Evolutionary conservation across 805 yeast genomes (phyloP).

Genomic region (Saccharomycopsis vini): DNA sequence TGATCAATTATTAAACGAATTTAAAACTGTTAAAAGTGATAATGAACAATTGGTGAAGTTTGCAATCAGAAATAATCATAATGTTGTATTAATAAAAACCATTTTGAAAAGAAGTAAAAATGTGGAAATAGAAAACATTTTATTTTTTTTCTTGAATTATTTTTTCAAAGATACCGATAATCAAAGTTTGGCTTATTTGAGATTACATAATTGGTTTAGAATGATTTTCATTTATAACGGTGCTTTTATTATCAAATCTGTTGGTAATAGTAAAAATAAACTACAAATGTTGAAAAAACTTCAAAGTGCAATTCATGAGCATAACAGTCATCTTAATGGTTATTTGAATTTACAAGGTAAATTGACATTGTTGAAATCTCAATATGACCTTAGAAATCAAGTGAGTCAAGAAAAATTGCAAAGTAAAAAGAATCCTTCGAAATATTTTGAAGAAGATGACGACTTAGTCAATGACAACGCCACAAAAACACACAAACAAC

Average conservation of each 20-base stretch:
- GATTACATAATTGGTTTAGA: slow-evolving; percentile 16
- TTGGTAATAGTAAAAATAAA: slow-evolving; percentile 2
- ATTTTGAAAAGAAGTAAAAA: slow-evolving; percentile 11
- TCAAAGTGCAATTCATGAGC: slow-evolving; percentile 4
- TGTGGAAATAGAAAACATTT: slow-evolving; percentile 14
- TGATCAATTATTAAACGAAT: slow-evolving; percentile 8
- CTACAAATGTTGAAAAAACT: slow-evolving; percentile 9
- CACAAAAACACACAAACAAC: slow-evolving; percentile 7
- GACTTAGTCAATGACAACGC: background rate
- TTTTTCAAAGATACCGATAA: slow-evolving; percentile 5
- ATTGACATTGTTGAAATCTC: slow-evolving; percentile 14
- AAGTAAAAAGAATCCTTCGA: too few relatives aligned
- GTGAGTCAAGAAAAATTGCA: background rate
- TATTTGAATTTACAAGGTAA: slow-evolving; percentile 18
- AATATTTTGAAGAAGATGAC: slow-evolving; percentile 1
- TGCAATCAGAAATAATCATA: slow-evolving; percentile 7
- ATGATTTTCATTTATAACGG: slow-evolving; percentile 14
- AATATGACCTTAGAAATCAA: slow-evolving; percentile 14
- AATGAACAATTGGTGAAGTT: slow-evolving; percentile 5
- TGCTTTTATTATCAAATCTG: slow-evolving; percentile 6
- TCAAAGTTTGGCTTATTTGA: slow-evolving; percentile 5
- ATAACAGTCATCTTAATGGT: slow-evolving; percentile 7
- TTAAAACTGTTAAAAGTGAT: background rate
- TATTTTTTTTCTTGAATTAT: slow-evolving; percentile 2
- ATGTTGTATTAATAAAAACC: slow-evolving; percentile 10